Percentiles rank a stretch among this genome's conserved stretches.
Evolutionary conservation across 768 basidiomycete genomes (phyloP).

Genomic region (Piloderma croceum): DNA sequence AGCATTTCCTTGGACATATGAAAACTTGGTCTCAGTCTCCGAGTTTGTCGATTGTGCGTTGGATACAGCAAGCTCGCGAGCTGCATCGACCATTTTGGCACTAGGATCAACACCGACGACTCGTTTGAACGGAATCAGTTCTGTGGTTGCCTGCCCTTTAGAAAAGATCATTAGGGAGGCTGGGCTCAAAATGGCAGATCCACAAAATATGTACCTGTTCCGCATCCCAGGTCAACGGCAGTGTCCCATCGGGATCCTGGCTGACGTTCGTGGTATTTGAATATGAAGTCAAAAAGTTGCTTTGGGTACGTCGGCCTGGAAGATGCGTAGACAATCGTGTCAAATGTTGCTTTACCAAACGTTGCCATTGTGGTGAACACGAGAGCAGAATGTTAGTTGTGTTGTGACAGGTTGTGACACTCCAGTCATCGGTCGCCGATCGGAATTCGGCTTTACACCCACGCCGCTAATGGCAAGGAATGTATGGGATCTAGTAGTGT

Average conservation of each 20-base stretch:
- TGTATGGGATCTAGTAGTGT: too few relatives aligned
- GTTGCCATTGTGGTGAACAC: conserved; percentile 53
- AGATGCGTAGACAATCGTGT: conserved; percentile 60
- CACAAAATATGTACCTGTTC: conserved; percentile 51
- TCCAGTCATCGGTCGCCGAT: too few relatives aligned
- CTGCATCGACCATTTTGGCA: conserved; percentile 58
- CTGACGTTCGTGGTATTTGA: conserved; percentile 45
- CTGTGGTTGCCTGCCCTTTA: conserved; percentile 65
- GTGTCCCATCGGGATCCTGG: conserved; percentile 38
- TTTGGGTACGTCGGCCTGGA: conserved; percentile 71
- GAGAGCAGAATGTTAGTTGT: too few relatives aligned
- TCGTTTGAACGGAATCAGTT: conserved; percentile 49
- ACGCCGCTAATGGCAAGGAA: too few relatives aligned
- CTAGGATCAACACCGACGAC: conserved; percentile 76
- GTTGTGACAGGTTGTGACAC: neutral
- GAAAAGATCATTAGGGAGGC: neutral
- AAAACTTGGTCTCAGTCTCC: conserved; percentile 19
- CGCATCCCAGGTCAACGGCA: conserved; percentile 77
- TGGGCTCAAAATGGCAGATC: neutral
- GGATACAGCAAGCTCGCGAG: conserved; percentile 32
- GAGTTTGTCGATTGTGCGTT: conserved; percentile 12
- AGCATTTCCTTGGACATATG: conserved; percentile 37
- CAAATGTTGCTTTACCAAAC: conserved; percentile 67
- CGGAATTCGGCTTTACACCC: too few relatives aligned
- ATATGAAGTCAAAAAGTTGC: conserved; percentile 57